These are phyloP conservation scores for Thamnidium elegans DNA, from an alignment of 192 early-diverging fungal species.

Conservation along the genomic window DNA sequence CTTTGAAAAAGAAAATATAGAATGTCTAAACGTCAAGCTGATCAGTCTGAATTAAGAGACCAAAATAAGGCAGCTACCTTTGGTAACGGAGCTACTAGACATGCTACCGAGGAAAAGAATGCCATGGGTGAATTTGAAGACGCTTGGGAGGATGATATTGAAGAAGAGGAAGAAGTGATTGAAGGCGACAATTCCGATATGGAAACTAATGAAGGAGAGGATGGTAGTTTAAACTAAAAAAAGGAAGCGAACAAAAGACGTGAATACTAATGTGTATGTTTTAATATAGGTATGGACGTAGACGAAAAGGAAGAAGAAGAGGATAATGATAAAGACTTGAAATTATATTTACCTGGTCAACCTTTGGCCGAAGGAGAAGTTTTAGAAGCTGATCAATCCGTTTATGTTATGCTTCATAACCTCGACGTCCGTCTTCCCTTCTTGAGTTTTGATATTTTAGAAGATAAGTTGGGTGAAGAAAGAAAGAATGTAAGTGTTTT, in stretches of 20 bases:
- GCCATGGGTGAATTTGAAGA: conserved; percentile 93
- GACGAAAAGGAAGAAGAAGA: conserved; percentile 56
- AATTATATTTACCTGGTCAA: conserved; percentile 91
- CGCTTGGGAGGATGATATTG: conserved; percentile 85
- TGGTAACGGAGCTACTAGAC: conserved; percentile 7
- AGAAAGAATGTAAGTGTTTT: conserved; percentile 57
- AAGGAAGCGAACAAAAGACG: conserved; percentile 3
- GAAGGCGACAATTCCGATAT: conserved; percentile 46
- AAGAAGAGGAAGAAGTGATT: conserved; percentile 56
- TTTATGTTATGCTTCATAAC: conserved; percentile 96
- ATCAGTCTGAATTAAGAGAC: conserved; percentile 26
- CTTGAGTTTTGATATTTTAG: conserved; percentile 92
- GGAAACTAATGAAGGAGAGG: conserved; percentile 38
- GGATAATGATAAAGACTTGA: conserved; percentile 56
- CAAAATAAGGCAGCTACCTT: conserved; percentile 2
- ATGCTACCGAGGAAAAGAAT: conserved; percentile 39
- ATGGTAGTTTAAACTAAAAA: conserved; percentile 31
- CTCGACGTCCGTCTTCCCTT: conserved; percentile 95
- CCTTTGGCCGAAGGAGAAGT: conserved; percentile 81
- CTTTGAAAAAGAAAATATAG: neutral
- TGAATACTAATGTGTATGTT: neutral
- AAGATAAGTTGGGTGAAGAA: conserved; percentile 77
- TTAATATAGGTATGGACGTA: conserved; percentile 43
- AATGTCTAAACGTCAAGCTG: conserved; percentile 41
- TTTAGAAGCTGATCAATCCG: conserved; percentile 89